These are phyloP conservation scores for Ophiostoma sp. DNA, from an alignment of 2,329 filamentous ascomycete species.

Conservation along the genomic window DNA sequence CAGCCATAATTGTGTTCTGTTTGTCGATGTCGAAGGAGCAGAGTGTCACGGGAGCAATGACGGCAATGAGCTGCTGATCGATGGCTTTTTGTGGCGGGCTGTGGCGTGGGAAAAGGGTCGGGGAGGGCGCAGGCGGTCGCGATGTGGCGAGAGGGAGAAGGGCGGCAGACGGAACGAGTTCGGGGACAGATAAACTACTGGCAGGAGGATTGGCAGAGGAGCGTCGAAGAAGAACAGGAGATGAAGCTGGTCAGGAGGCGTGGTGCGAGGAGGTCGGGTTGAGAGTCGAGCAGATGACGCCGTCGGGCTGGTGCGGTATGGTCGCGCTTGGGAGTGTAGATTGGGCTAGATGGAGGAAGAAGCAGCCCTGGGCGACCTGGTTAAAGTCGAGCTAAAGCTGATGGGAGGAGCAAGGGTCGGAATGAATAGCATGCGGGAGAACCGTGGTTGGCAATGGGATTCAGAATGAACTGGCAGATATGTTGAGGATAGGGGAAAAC, in stretches of 20 bases:
- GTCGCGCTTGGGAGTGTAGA: slow-evolving; percentile 2
- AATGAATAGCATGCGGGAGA: not conserved
- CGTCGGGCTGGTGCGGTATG: not conserved
- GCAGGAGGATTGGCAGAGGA: not conserved
- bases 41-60: not conserved
- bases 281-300: not conserved
- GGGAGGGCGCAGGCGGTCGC: not conserved
- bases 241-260: not conserved
- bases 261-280: not conserved
- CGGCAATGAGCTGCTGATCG: not conserved
- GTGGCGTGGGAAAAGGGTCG: not conserved
- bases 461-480: not conserved
- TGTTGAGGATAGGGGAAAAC: not conserved
- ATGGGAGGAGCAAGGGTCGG: not conserved
- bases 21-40: not conserved
- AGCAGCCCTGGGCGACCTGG: not conserved
- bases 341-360: not conserved
- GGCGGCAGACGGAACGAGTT: not conserved
- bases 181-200: not conserved
- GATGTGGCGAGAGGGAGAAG: not conserved
- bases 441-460: not conserved
- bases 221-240: not conserved
- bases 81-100: too few species aligned
- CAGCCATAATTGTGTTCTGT: slow-evolving; percentile 21
- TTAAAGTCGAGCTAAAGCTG: slow-evolving; percentile 4